Conservation (phyloP, 352 stramenopile genomes). For the Nothophytophthora sp. region DNA sequence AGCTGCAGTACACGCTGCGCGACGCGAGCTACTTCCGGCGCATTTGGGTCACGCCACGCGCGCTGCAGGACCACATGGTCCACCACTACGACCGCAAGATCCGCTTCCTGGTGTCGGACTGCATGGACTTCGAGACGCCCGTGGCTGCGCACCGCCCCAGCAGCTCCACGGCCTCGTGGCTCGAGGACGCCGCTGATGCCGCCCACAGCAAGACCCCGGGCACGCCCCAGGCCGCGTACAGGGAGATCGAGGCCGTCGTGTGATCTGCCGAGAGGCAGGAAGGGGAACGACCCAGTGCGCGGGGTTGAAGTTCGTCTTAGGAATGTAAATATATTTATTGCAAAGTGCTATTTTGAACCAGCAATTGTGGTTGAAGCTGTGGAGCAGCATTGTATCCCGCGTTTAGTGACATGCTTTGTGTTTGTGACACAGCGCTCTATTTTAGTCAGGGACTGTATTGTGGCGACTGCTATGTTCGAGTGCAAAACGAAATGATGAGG, state of each 20-base stretch:
- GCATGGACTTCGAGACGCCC: conserved; percentile 48
- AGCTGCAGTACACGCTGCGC: conserved; percentile 70
- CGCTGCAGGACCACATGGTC: conserved; percentile 76
- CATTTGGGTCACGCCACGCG: conserved; percentile 63
- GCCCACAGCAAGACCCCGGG: conserved; percentile 11
- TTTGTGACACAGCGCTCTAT: too few species aligned
- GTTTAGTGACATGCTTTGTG: too few species aligned
- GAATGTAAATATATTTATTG: background rate
- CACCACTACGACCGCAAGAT: conserved; percentile 85
- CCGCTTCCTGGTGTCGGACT: conserved; percentile 50
- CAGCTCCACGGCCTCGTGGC: conserved; percentile 24
- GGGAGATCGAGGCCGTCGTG: conserved; percentile 39
- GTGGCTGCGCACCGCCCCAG: conserved; percentile 28
- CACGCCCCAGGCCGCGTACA: conserved; percentile 28
- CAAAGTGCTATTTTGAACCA: too few species aligned
- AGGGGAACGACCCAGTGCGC: too few species aligned
- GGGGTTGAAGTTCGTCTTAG: background rate
- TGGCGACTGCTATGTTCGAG: too few species aligned
- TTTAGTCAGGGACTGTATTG: too few species aligned
- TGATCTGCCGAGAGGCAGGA: conserved; percentile 3
- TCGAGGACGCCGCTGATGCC: conserved; percentile 19
- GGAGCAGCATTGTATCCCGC: too few species aligned
- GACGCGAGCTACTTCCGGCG: conserved; percentile 70
- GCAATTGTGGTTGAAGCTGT: too few species aligned
- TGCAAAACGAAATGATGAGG: too few species aligned